Base-by-base conservation (phyloP, 306 rosid species). In the Lagenaria siceraria region DNA sequence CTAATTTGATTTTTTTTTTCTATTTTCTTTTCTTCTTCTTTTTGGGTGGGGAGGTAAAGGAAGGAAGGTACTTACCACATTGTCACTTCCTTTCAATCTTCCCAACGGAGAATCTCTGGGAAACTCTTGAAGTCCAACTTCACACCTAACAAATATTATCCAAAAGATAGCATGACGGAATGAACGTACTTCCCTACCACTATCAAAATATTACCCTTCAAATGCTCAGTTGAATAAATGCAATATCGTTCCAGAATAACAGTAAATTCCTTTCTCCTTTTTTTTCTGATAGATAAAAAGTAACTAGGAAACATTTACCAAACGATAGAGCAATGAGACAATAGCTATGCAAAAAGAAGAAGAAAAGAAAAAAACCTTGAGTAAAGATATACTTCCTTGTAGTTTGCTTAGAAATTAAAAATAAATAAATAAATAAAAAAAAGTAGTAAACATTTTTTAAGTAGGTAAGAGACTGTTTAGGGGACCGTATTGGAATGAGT, bases 81-180 rank as follows among this genome's bases (percentile, higher is more conserved):
- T 94, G 83, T 94, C 97, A 83, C 98, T 94, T 89, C 98, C 98
- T 87, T 90, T 89, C 71, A 94, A 83, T 81, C 97, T 90, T 87
- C 98, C 98, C 29, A 92, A 52, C 43, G 96, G 79, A 85, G 97
- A 91, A 87, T 87, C 84, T 86, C 79, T 85, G 0, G 90, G 88
- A 80, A 94, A 84, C 87, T 90, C 98, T 77, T 87, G 96, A 84
- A 94, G 84, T 81, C 97, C 97, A 78, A 91, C 97, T 87, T 91
- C 93, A 90, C 90, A 90, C 79, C 96, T 90, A 51, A 14, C 24
- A 71, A 38, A 65, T n/a, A 65, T 65, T 14, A 6, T 64, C n/a
- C 48, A 33, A 65, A 35, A 36, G 74, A 65, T 38, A 65, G 0
- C 49, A 35, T 64, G 48, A 35, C 48, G 3, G 22, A 25, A 60